phyloP scores from a whole-genome alignment of 257 asterid species.

The Rauvolfia tetraphylla region DNA sequence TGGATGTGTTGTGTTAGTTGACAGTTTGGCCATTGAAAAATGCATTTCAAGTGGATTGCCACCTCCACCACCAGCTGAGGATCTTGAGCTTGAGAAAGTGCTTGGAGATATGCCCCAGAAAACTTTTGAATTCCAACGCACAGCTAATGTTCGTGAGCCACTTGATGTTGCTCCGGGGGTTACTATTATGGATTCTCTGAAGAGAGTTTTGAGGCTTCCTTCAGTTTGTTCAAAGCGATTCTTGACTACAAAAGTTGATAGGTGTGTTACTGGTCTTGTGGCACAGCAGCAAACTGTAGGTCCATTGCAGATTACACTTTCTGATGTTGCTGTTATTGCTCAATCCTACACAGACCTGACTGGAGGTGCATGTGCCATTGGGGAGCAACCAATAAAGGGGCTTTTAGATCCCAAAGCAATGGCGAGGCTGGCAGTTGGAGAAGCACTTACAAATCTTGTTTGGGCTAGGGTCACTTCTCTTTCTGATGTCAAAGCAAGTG shows the following conservation, averaged over 20 bases:
- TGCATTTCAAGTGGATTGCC: constrained; percentile 53
- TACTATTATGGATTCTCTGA: constrained; percentile 59
- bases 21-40: constrained; percentile 52
- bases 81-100: constrained; percentile 94
- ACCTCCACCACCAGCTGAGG: constrained; percentile 82
- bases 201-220: constrained; percentile 81
- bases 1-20: constrained; percentile 65
- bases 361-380: constrained; percentile 90
- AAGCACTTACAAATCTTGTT: constrained; percentile 86
- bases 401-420: constrained; percentile 84
- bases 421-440: constrained; percentile 91
- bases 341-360: constrained; percentile 72
- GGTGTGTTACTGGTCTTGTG: constrained; percentile 95
- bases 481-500: constrained; percentile 87
- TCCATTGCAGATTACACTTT: constrained; percentile 79
- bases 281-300: constrained; percentile 99
- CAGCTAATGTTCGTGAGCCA: constrained; percentile 47
- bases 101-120: constrained; percentile 98
- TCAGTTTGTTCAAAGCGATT: constrained; percentile 86
- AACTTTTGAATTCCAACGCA: constrained; percentile 70
- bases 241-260: constrained; percentile 88
- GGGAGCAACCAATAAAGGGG: constrained; percentile 91
- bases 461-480: constrained; percentile 91
- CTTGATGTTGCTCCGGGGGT: constrained; percentile 81
- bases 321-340: constrained; percentile 89